phyloP scores from a whole-genome alignment of 345 rosid genomes.

The Ricinus communis region DNA sequence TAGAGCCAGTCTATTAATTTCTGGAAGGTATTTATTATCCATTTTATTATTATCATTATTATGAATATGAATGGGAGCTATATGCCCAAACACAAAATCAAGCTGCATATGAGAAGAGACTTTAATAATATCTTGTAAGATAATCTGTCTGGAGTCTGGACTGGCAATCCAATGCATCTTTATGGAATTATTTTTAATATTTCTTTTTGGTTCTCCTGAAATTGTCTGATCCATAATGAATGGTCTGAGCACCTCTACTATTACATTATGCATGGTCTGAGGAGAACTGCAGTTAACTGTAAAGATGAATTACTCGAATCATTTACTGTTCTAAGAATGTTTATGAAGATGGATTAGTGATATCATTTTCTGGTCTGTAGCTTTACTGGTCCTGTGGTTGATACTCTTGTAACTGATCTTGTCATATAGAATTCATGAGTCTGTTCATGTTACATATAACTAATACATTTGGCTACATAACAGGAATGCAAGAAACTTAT shows the following conservation, averaged over 20 bases:
- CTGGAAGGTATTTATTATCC: conserved; percentile 32
- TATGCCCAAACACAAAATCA: not conserved
- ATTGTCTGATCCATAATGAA: too few species aligned
- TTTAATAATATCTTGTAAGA: not conserved
- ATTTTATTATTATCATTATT: not conserved
- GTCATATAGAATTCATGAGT: not conserved
- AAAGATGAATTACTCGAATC: not conserved
- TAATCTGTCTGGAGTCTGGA: not conserved
- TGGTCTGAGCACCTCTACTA: too few species aligned
- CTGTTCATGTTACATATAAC: not conserved
- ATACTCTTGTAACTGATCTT: too few species aligned
- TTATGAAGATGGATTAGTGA: not conserved
- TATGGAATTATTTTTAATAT: not conserved
- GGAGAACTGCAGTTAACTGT: not conserved
- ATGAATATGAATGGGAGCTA: too few species aligned
- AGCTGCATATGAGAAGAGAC: not conserved
- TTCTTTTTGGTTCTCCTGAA: too few species aligned
- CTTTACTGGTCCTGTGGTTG: not conserved
- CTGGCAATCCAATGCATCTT: not conserved
- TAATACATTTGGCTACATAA: not conserved
- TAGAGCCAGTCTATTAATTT: conserved; percentile 29
- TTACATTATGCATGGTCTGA: too few species aligned
- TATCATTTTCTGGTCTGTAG: too few species aligned
- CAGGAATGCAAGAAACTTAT: conserved; percentile 15
- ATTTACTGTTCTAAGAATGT: not conserved